Percentiles rank a stretch among this genome's conserved stretches.
These are phyloP conservation scores for Talaromyces rugulosus DNA, from an alignment of 2,329 filamentous ascomycete genomes.

Conservation along the genomic window DNA sequence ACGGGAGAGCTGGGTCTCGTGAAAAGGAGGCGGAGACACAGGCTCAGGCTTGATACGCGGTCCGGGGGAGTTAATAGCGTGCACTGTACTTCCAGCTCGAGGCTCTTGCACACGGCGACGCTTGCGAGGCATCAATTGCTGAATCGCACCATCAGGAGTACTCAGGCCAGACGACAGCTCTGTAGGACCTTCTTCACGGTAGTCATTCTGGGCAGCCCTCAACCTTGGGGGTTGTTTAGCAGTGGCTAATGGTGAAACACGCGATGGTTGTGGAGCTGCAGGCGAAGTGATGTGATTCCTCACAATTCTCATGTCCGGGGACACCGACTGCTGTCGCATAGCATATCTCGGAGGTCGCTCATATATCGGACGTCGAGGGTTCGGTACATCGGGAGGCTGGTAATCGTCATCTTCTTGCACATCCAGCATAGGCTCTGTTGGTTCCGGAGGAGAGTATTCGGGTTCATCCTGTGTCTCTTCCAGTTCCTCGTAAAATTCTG, in stretches of 20 bases:
- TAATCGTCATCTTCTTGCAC: slow-evolving; percentile 23
- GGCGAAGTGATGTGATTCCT: slow-evolving; percentile 70
- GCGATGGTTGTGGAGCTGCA: slow-evolving; percentile 70
- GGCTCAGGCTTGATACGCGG: slow-evolving; percentile 61
- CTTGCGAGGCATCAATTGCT: slow-evolving; percentile 48
- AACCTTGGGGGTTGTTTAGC: slow-evolving; percentile 49
- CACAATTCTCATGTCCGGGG: slow-evolving; percentile 58
- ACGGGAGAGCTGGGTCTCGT: slow-evolving; percentile 36
- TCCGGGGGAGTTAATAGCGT: slow-evolving; percentile 36
- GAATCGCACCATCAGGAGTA: slow-evolving; percentile 41
- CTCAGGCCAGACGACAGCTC: slow-evolving; percentile 33
- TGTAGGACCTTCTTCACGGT: slow-evolving; percentile 26
- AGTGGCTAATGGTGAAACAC: slow-evolving; percentile 57
- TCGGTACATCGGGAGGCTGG: slow-evolving; percentile 22
- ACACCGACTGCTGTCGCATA: slow-evolving; percentile 34
- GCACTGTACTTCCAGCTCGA: slow-evolving; percentile 29
- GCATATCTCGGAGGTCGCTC: slow-evolving; percentile 34
- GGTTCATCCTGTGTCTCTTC: slow-evolving; percentile 36
- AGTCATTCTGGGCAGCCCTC: slow-evolving; percentile 30
- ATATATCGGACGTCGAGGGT: slow-evolving; percentile 39
- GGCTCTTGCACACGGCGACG: slow-evolving; percentile 46
- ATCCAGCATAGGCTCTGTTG: slow-evolving; percentile 29
- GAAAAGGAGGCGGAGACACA: slow-evolving; percentile 56
- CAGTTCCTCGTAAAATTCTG: background rate
- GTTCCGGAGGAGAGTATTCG: slow-evolving; percentile 46